Evolutionary conservation across 2,329 filamentous ascomycete species (phyloP), one percentile per base, ranked within the genome.

Genomic region (Aureobasidium leucospermi): DNA sequence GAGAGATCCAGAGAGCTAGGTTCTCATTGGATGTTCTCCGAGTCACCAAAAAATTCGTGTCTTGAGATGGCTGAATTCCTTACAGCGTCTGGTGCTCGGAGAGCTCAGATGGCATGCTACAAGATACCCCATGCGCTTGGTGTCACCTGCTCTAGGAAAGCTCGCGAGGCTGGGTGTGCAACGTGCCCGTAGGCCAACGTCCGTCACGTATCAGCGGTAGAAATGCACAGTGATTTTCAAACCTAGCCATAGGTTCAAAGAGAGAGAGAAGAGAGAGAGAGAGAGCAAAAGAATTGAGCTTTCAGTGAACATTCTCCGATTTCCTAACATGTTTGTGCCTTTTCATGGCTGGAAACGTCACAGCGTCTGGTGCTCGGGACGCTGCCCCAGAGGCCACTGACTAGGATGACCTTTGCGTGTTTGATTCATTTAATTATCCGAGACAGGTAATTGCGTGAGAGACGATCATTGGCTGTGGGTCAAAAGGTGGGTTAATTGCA

Each of bases 361-460:
- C 34, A 36, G 34, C 8, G 34, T 36, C 34, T 9, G 13, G 34
- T 13, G 13, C 15, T 23, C 16, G 19, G 11, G 16, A 15, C 13
- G n/a, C 6, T n/a, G 9, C 23, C 23, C 23, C 23, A 23, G 23
- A 23, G 23, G 23, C 23, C 23, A 23, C 23, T 23, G 23, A 23
- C 38, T 6, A 41, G 38, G 16, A 47, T 23, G 42, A 16, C 42
- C 19, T 55, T n/a, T 55, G 23, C 28, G 34, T n/a, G 34, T 29
- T 43, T 39, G 23, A 13, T 15, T 55, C 51, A 55, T 42, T 55
- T 42, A 55, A 32, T 55, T 38, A 34, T 34, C n/a, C 16, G 51
- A 55, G 51, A 55, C 51, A 42, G 39, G 13, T 6, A 36, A 56
- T 56, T 56, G 52, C 52, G 52, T 38, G 52, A 56, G 52, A 46